These are phyloP conservation scores for Solanum piurae DNA, from an alignment of 257 asterid species.

Conservation along the genomic window DNA sequence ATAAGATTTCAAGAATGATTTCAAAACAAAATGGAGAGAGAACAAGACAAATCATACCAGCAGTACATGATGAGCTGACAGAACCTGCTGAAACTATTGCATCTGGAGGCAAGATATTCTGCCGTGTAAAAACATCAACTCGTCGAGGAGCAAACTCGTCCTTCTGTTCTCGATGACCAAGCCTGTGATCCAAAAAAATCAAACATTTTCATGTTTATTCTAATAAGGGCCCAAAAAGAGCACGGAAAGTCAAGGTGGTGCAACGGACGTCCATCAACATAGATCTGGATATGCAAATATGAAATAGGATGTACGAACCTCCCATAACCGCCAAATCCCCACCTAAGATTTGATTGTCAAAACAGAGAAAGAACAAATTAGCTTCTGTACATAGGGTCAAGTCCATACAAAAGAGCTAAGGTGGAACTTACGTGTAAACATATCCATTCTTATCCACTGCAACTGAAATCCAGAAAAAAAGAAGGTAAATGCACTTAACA, in stretches of 20 bases:
- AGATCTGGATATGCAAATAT: not conserved
- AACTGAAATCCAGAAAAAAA: conserved; percentile 44
- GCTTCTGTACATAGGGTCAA: not conserved
- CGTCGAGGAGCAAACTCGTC: conserved; percentile 82
- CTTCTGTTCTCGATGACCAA: conserved; percentile 95
- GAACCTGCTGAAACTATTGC: conserved; percentile 90
- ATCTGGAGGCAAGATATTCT: conserved; percentile 67
- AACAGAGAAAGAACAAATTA: not conserved
- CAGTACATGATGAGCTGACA: conserved; percentile 81
- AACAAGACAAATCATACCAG: conserved; percentile 39
- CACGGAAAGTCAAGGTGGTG: not conserved
- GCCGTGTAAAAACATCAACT: conserved; percentile 77
- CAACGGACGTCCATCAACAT: not conserved
- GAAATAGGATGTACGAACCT: conserved; percentile 38
- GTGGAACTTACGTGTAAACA: conserved; percentile 87
- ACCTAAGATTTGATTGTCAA: conserved; percentile 31
- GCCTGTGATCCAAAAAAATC: conserved; percentile 40
- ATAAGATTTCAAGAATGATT: not conserved
- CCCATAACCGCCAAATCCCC: conserved; percentile 99
- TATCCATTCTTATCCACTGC: conserved; percentile 79
- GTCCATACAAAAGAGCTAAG: conserved; percentile 2
- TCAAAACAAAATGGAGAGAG: not conserved
- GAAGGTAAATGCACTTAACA: conserved; percentile 7
- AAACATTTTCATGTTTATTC: not conserved
- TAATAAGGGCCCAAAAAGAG: not conserved